Base-by-base conservation (phyloP, 768 basidiomycete genomes). In the Rubroboletus pulcherrimus region DNA sequence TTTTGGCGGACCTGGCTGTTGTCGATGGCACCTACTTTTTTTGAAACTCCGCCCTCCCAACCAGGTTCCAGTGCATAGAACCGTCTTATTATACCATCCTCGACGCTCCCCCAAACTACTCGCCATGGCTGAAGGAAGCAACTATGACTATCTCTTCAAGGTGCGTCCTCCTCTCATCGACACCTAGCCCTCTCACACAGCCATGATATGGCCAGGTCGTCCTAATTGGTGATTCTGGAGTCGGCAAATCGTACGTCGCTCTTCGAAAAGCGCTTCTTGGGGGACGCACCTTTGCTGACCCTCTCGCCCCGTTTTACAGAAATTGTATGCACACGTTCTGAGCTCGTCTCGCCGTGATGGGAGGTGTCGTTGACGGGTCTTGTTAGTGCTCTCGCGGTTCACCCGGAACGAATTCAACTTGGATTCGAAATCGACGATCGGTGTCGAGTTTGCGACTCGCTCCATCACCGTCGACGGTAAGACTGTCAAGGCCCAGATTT, bases 111-210 rank as follows among this genome's bases (percentile, higher is more conserved):
- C 7, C 31, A 47, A 33, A 54, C 19, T 41, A 55, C 48, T 54
- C 60, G 54, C 61, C 57, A 97, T 97, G 94, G 73, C 91, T 54
- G 94, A 96, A 81, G 87, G 85, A 65, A 91, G 86, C 78, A 94
- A 93, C 82, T 98, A 97, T 77, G 96, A 98, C 73, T 98, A 89
- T 80, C 87, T 99, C 64, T 98, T 98, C 87, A 98, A 99, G 84
- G 96, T 95, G 49, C 14, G 53, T 49, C 12, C 8, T 19, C 17
- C 8, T 17, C n/a, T 5, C 4, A 15, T 41, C 7, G 3, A 1
- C 3, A 11, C 10, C 9, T 11, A 10, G 21, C 35, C 5, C 24
- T 3, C 39, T 49, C 12, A 49, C 42, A n/a, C 11, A 15, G 2
- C 43, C 26, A n/a, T 37, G 49, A 39, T 58, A 10, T 14, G n/a